Evolutionary conservation across 2,329 filamentous ascomycete species (phyloP), one percentile per base, ranked within the genome.

Genomic region (Capronia epimyces): DNA sequence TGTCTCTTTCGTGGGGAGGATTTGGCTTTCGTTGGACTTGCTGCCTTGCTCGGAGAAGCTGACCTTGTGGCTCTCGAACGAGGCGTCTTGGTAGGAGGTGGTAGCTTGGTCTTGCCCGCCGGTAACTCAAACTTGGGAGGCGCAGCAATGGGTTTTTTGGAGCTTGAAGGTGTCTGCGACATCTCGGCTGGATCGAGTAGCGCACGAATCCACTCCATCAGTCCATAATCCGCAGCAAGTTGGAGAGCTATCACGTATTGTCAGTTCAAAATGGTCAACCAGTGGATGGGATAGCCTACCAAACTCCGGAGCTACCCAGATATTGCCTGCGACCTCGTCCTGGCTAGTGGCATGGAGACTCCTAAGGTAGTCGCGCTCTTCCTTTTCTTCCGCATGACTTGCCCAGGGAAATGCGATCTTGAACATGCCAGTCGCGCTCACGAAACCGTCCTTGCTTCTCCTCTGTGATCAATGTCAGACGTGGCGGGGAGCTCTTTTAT

Each of bases 241-340:
- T 80, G 73, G 39, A 98, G 78, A 29, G 93, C 93, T 81, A 81
- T 71, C 55, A 13, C 34, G 42, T n/a, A 37, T 51, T 50, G 34
- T 41, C 45, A 51, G 50, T 22, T 44, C 3, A 25, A 15, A 8
- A 9, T 7, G n/a, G 31, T 31, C 25, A 18, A 15, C 9, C 16
- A 12, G 25, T 21, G 8, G 8, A 20, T 12, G 41, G 6, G 10
- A 8, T 20, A 21, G 24, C 31, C 70, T 73, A 85, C 82, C 82
- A 66, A 80, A 74, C 59, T 84, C 77, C 4, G 91, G 89, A 41
- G 89, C 82, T 44, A 97, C 90, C 93, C 93, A 98, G 46, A 98
- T 82, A 68, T 96, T 98, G 40, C 93, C 93, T 21, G 93, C 93
- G 24, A 93, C 89, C 75, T 97, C 93, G 66, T 97, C 90, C 50